These are phyloP conservation scores for Marasmius sp. DNA, from an alignment of 1,284 basidiomycete species.

Conservation along the genomic window DNA sequence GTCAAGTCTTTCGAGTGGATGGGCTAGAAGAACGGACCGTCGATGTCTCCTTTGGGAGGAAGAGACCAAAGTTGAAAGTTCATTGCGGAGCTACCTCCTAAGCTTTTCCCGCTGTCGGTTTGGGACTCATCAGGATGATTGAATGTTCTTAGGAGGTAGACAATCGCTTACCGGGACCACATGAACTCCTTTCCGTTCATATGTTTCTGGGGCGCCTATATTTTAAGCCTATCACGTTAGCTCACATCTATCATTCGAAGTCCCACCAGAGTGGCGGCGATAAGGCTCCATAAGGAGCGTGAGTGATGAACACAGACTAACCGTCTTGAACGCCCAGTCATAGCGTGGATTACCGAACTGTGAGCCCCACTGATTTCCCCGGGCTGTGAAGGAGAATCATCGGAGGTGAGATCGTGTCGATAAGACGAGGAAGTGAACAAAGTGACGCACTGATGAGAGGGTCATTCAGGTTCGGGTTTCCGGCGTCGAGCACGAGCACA, in stretches of 20 bases:
- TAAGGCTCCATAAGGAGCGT: no score
- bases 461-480: slow-evolving; percentile 15
- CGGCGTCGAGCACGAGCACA: slow-evolving; percentile 34
- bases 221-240: neutral
- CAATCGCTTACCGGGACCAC: slow-evolving; percentile 1
- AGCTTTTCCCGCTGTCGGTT: slow-evolving; percentile 20
- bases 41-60: slow-evolving; percentile 28
- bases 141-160: slow-evolving; percentile 19
- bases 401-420: neutral
- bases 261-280: neutral
- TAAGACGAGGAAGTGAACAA: neutral
- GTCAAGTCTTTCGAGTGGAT: neutral
- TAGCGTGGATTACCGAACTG: slow-evolving; percentile 20
- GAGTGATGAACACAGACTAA: neutral
- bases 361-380: slow-evolving; percentile 16
- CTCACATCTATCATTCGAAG: neutral
- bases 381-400: neutral
- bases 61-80: slow-evolving; percentile 26
- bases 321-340: slow-evolving; percentile 24
- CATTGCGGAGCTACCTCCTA: slow-evolving; percentile 24
- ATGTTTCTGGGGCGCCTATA: slow-evolving; percentile 8
- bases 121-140: slow-evolving; percentile 11
- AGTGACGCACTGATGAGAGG: slow-evolving; percentile 6
- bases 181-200: slow-evolving; percentile 1
- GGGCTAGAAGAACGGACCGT: slow-evolving; percentile 20